Evolutionary conservation across 2,329 filamentous ascomycete species (phyloP).

Genomic region (Nigrograna mackinnonii): DNA sequence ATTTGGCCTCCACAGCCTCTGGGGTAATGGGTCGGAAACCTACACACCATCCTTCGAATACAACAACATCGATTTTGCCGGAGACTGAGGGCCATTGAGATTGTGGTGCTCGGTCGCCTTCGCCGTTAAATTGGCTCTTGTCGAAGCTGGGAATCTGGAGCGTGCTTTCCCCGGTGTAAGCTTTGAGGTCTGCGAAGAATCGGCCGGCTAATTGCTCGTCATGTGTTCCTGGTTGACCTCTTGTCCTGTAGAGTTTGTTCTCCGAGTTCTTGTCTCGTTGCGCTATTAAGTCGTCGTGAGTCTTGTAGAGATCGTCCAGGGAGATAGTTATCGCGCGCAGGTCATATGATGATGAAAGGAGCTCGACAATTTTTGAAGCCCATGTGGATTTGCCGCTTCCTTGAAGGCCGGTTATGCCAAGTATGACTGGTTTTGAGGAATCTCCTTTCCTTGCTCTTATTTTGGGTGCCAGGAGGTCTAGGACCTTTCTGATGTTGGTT

Average conservation of each 20-base stretch:
- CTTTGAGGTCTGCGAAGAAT: constrained; percentile 65
- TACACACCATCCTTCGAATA: constrained; percentile 91
- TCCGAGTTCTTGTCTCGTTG: constrained; percentile 67
- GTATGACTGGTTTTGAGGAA: constrained; percentile 70
- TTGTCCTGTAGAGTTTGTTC: constrained; percentile 78
- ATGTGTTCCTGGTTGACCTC: constrained; percentile 84
- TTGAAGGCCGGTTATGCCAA: constrained; percentile 90
- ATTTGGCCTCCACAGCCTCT: not conserved
- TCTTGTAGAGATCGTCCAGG: constrained; percentile 86
- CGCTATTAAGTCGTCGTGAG: constrained; percentile 67
- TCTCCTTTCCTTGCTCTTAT: constrained; percentile 20
- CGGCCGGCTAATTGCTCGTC: constrained; percentile 67
- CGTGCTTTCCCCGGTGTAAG: constrained; percentile 50
- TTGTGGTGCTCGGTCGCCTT: constrained; percentile 72
- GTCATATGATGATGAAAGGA: constrained; percentile 25
- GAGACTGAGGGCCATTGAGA: constrained; percentile 65
- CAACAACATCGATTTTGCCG: constrained; percentile 64
- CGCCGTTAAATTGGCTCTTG: constrained; percentile 76
- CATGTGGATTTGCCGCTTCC: constrained; percentile 92
- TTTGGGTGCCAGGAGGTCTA: constrained; percentile 30
- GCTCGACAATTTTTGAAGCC: constrained; percentile 50
- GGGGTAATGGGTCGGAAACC: constrained; percentile 66
- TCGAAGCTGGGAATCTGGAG: constrained; percentile 76
- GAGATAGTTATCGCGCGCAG: constrained; percentile 36
- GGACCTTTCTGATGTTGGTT: constrained; percentile 28